Conservation (phyloP, 495 filamentous ascomycete genomes). For the Cairneyella variabilis region DNA sequence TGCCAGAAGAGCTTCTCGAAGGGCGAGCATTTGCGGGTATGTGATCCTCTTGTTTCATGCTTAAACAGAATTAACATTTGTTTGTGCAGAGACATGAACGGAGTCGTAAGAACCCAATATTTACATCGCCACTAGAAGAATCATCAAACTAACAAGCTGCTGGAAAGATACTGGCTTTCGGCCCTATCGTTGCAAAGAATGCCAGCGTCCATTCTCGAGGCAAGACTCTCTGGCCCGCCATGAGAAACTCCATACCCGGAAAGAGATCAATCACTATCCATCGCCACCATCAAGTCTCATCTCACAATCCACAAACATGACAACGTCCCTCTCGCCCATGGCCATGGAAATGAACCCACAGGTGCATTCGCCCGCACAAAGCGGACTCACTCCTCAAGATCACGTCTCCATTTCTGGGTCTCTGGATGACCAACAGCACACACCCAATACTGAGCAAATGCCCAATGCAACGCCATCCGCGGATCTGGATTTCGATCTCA, state of each 20-base stretch:
- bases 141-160: background rate
- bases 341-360: conserved; percentile 18
- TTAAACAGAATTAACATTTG: background rate
- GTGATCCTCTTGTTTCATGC: background rate
- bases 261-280: conserved; percentile 27
- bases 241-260: conserved; percentile 42
- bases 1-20: conserved; percentile 45
- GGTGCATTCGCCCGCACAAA: background rate
- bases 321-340: conserved; percentile 26
- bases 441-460: conserved; percentile 26
- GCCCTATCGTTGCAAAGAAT: conserved; percentile 41
- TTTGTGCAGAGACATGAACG: conserved; percentile 47
- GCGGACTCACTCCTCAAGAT: background rate
- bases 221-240: conserved; percentile 46
- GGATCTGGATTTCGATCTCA: conserved; percentile 40
- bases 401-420: background rate
- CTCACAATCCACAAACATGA: conserved; percentile 18
- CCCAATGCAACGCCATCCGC: conserved; percentile 30
- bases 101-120: conserved; percentile 35
- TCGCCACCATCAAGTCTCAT: conserved; percentile 20
- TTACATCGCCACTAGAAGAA: background rate
- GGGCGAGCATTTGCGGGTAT: conserved; percentile 43
- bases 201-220: conserved; percentile 40
- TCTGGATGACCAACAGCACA: conserved; percentile 21
- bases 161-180: conserved; percentile 42